Evolutionary conservation across 148 eudicot genomes (phyloP).

Genomic region (Amaranthus hypochondriacus): DNA sequence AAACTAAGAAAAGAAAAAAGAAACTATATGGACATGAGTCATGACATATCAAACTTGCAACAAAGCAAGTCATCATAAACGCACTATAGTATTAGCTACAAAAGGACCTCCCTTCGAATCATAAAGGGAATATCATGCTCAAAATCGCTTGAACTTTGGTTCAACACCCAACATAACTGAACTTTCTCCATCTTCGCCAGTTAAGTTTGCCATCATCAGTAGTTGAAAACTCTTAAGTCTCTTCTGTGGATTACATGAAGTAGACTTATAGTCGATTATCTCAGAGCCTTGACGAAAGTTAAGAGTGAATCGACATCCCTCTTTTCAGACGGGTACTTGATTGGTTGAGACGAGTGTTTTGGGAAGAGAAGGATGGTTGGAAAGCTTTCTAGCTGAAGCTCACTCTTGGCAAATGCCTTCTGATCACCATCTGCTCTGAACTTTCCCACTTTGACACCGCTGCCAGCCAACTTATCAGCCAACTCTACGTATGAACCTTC

Average conservation of each 20-base stretch:
- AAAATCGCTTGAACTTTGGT: conserved; percentile 1
- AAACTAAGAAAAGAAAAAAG: neutral
- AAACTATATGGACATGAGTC: conserved; percentile 9
- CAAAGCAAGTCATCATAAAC: conserved; percentile 17
- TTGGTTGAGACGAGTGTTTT: conserved; percentile 58
- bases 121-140: neutral
- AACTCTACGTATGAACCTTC: conserved; percentile 75
- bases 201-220: neutral
- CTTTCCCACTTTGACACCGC: conserved; percentile 75
- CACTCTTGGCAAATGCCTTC: conserved; percentile 66
- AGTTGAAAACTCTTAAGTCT: too few species aligned
- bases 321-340: conserved; percentile 88
- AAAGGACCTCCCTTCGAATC: conserved; percentile 20
- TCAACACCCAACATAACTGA: neutral
- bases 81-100: neutral
- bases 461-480: conserved; percentile 62
- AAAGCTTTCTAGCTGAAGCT: conserved; percentile 77
- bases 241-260: neutral
- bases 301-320: conserved; percentile 76
- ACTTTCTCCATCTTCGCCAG: neutral
- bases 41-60: conserved; percentile 21
- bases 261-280: conserved; percentile 16
- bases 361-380: conserved; percentile 88
- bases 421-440: conserved; percentile 84
- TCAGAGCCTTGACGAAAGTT: conserved; percentile 70